Base-by-base conservation (phyloP, 2,329 filamentous ascomycete genomes). In the Sodiomyces alkalinus region DNA sequence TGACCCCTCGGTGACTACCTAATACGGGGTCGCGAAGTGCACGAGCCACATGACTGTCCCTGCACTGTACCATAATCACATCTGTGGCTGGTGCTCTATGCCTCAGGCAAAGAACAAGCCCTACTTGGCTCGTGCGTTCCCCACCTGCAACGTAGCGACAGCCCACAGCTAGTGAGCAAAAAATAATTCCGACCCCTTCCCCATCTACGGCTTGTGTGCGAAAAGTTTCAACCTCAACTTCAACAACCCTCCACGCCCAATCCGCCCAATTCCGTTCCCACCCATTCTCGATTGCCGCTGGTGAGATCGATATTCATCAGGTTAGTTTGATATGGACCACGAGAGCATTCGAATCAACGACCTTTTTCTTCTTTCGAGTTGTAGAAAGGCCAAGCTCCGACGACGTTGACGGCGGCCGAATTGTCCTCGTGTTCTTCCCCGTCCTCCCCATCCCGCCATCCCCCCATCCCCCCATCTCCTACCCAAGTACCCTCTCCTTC, bases 251-350 rank as follows among this genome's bases (percentile, higher is more conserved):
- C 28, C 19, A 13, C 27, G 12, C 22, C 23, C 27, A 26, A 22
- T n/a, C n/a, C n/a, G n/a, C n/a, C n/a, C n/a, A n/a, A n/a, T n/a
- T n/a, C n/a, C n/a, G n/a, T n/a, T n/a, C n/a, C n/a, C 18, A 23
- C 26, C 23, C 19, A 17, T 17, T 31, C 21, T 17, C 53, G 56
- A 61, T 60, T 60, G 55, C 53, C 27, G 46, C 55, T 58, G 57
- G 55, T 62, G 56, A 60, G 41, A 52, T 46, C 45, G 45, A 44
- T 39, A 50, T 48, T 54, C 57, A 61, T 58, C 58, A 62, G 58
- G 58, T 62, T 40, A 59, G 58, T 58, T 44, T 21, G 13, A 29
- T 22, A 35, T 25, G 20, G 35, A 31, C 27, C 38, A 29, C 34
- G 39, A 36, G 32, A n/a, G 23, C 5, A 14, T 17, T 17, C 16